phyloP scores from a whole-genome alignment of 2,329 filamentous ascomycete genomes.

The Stachybotrys chartarum region DNA sequence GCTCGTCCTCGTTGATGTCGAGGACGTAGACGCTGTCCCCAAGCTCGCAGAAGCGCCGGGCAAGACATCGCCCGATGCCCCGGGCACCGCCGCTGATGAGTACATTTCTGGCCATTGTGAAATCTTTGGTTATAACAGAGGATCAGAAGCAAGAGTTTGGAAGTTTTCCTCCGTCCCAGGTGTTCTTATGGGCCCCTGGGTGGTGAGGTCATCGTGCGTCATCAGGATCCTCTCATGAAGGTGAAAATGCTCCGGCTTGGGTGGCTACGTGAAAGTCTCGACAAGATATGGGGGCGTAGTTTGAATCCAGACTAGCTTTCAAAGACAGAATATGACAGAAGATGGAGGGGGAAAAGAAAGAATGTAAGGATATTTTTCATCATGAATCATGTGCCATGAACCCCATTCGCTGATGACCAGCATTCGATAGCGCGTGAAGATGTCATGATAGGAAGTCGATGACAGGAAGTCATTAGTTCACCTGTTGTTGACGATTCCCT shows the following conservation, averaged over 20 bases:
- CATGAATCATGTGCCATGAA: no score
- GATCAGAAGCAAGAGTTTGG: neutral
- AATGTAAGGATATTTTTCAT: no score
- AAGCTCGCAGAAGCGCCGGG: slow-evolving; percentile 29
- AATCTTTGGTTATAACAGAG: neutral
- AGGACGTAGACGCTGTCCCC: slow-evolving; percentile 38
- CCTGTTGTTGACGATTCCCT: no score
- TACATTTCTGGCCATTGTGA: neutral
- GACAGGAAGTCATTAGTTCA: no score
- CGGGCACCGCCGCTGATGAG: slow-evolving; percentile 26
- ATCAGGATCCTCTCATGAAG: neutral
- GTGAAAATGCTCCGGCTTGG: neutral
- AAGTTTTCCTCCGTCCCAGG: neutral
- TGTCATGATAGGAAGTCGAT: no score
- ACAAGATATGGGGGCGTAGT: no score
- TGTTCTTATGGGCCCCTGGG: neutral
- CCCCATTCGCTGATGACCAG: no score
- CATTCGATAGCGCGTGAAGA: no score
- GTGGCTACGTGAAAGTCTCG: neutral
- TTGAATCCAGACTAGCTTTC: no score
- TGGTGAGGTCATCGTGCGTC: neutral
- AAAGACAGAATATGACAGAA: no score
- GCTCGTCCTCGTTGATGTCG: slow-evolving; percentile 32
- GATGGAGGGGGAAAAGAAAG: no score
- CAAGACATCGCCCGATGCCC: slow-evolving; percentile 37